Evolutionary conservation across 1,284 basidiomycete species (phyloP), one percentile per base, ranked within the genome.

Genomic region (Pseudozyma pruni): DNA sequence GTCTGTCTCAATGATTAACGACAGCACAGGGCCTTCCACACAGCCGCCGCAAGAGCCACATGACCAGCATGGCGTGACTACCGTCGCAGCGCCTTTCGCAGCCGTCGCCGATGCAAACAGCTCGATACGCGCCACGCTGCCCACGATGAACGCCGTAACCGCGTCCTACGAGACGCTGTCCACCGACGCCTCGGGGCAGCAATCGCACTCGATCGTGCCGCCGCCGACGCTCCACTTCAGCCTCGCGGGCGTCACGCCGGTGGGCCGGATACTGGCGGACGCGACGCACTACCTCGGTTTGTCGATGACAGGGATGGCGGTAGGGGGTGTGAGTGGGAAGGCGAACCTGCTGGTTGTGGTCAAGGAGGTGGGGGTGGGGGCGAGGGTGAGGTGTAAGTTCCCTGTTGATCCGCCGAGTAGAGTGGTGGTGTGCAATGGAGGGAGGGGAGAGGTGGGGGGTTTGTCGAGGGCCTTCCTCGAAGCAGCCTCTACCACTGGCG

Each of bases 221-320:
- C 68, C 61, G 8, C 61, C 68, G 1, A 71, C 61, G 3, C 53
- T 71, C 1, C 52, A 58, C 23, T 71, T 71, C 27, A 17, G 44
- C 2, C 42, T 71, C 4, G 17, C 39, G 1, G 1, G 11, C 5
- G 38, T 71, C 8, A 71, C 68, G 2, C 49, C 61, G 4, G 14
- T 71, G 8, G 25, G 44, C 14, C 35, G 45, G 1, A 66, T 71
- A 33, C 34, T 71, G 17, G 41, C 60, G 1, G 7, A 60, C 5
- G 61, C 68, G 10, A 8, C 14, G 23, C 50, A 47, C n/a, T 64
- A 44, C n/a, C 39, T 51, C 27, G 27, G 27, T 29, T 29, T 29
- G 27, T 10, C 34, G 40, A 13, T n/a, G 14, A n/a, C 2, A 13
- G 38, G 10, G 2, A 35, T 20, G 34, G 44, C 3, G 16, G 31